A percentile compares a stretch with the other conserved stretches of the same genome.
phyloP scores from a whole-genome alignment of 2,329 filamentous ascomycete species.

The Diaporthe caulivora region DNA sequence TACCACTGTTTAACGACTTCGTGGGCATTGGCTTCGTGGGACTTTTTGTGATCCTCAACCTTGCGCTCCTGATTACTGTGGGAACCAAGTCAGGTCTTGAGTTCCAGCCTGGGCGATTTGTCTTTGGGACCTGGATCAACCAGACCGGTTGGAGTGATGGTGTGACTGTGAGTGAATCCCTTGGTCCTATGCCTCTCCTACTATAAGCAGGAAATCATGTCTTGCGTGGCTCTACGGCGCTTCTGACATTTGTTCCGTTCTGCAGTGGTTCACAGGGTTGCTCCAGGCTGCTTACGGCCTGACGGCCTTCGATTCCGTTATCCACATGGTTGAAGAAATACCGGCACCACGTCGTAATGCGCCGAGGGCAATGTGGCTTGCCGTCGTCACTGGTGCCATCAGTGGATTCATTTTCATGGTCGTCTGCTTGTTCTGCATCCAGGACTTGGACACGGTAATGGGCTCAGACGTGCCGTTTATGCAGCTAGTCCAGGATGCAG shows the following conservation, averaged over 20 bases:
- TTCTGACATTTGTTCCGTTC: background rate
- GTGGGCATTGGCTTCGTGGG: slow-evolving; percentile 58
- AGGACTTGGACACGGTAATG: slow-evolving; percentile 57
- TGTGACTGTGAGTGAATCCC: slow-evolving; percentile 50
- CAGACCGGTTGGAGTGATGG: slow-evolving; percentile 66
- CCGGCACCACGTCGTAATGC: slow-evolving; percentile 63
- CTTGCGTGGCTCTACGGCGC: background rate
- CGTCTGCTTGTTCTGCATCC: slow-evolving; percentile 64
- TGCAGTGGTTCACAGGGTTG: slow-evolving; percentile 66
- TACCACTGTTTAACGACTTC: slow-evolving; percentile 68
- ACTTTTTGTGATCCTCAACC: slow-evolving; percentile 64
- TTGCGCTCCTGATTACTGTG: slow-evolving; percentile 65
- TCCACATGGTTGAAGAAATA: slow-evolving; percentile 70
- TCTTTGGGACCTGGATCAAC: slow-evolving; percentile 65
- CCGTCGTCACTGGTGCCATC: slow-evolving; percentile 61
- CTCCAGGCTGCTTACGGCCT: slow-evolving; percentile 69
- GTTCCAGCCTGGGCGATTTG: slow-evolving; percentile 64
- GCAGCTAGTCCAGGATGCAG: slow-evolving; percentile 56
- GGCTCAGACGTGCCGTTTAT: slow-evolving; percentile 61
- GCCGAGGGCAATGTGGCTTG: slow-evolving; percentile 64
- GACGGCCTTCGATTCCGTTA: slow-evolving; percentile 69
- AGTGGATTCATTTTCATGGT: slow-evolving; percentile 66
- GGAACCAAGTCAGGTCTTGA: slow-evolving; percentile 57
- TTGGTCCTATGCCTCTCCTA: background rate
- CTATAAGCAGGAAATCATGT: background rate